Evolutionary conservation across 2,329 filamentous ascomycete genomes (phyloP), one percentile per base, ranked within the genome.

Genomic region (Metarhizium humberi): DNA sequence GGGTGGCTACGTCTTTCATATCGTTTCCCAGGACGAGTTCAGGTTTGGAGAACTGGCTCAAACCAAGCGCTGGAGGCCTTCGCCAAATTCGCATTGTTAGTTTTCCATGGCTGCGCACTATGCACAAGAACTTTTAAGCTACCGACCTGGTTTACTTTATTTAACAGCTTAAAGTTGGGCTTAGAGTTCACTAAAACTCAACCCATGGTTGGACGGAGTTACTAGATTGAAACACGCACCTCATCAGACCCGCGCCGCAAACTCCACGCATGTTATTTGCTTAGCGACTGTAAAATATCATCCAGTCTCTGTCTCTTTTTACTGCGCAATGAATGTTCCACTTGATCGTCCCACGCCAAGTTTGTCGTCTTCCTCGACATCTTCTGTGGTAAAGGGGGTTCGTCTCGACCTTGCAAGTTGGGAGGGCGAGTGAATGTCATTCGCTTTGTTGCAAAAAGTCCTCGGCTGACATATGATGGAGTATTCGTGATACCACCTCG

Each of bases 401-500:
- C 53, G 11, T 25, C 47, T 13, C 7, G 18, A 7, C 52, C 56
- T n/a, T 55, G 55, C 13, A 58, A 51, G 14, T 56, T 50, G 8
- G 58, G 47, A 7, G 55, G 56, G 13, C 67, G 61, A 3, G 63
- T 69, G 36, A 74, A 73, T 0, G 67, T 72, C 50, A 66, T 70
- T 11, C 63, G 60, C 18, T 57, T 60, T 1, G 66, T 71, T 6
- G 66, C 61, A 56, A 71, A 72, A 14, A 72, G 43, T 1, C 72
- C 69, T 3, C 66, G 62, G 32, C 66, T 64, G 13, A 72, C 64
- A 52, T 73, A 73, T 5, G 69, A 67, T 4, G 70, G 71, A 20
- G 62, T 66, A 8, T 61, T 62, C 4, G 63, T 56, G n/a, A 73
- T 70, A 13, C 69, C 67, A 14, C 67, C 64, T 11, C 66, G 65